Percentiles rank a stretch among this genome's conserved stretches.
Conservation (phyloP, 441 rosid genomes). For the Pelargonium cotyledonis region DNA sequence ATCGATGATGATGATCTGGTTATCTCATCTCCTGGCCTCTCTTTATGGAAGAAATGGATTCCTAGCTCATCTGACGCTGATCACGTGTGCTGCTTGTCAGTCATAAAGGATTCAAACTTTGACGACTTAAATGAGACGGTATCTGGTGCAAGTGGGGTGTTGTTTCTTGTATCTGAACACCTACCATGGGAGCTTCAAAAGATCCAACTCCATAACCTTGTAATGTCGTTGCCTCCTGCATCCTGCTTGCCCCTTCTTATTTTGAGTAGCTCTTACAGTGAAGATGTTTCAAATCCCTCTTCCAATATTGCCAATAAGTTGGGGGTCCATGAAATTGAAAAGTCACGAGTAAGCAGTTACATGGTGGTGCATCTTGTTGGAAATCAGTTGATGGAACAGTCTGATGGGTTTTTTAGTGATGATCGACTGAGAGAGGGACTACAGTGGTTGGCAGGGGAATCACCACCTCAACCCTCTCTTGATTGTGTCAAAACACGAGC, state of each 20-base stretch:
- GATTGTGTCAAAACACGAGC: conserved; percentile 42
- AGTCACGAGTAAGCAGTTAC: conserved; percentile 51
- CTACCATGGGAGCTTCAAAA: conserved; percentile 63
- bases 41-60: conserved; percentile 79
- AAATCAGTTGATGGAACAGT: conserved; percentile 31
- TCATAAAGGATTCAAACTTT: conserved; percentile 47
- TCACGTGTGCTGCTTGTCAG: conserved; percentile 60
- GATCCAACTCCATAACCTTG: conserved; percentile 46
- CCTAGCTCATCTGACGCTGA: conserved; percentile 34
- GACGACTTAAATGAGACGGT: conserved; percentile 33
- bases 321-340: conserved; percentile 62
- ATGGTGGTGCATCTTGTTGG: conserved; percentile 51
- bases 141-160: conserved; percentile 65
- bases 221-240: conserved; percentile 54
- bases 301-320: conserved; percentile 37
- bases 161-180: conserved; percentile 57
- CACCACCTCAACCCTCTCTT: conserved; percentile 68
- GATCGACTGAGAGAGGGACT: conserved; percentile 61
- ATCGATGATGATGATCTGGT: conserved; percentile 38
- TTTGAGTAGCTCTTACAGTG: conserved; percentile 41
- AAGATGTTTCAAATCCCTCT: conserved; percentile 37
- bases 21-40: conserved; percentile 54
- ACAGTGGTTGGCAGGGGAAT: conserved; percentile 69
- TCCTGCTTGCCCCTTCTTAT: conserved; percentile 76
- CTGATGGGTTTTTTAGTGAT: conserved; percentile 62